Percentiles rank a stretch among this genome's conserved stretches.
These are phyloP conservation scores for Exserohilum rostratum DNA, from an alignment of 2,329 filamentous ascomycete species.

Conservation along the genomic window DNA sequence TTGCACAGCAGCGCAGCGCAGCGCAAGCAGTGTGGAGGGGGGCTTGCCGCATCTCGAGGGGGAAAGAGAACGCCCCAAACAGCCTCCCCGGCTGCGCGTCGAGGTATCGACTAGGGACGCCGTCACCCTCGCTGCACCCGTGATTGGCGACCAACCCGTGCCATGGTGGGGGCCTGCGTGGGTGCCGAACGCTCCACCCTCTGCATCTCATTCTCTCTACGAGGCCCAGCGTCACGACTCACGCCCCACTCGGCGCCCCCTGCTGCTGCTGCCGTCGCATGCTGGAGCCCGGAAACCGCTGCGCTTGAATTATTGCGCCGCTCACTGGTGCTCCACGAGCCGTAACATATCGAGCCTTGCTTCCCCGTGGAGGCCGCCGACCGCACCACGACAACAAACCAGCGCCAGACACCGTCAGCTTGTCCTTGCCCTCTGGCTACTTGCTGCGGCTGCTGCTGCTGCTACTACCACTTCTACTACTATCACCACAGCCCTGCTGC, in stretches of 20 bases:
- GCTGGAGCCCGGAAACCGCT: slow-evolving; percentile 27
- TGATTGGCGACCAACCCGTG: slow-evolving; percentile 17
- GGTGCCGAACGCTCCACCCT: slow-evolving; percentile 23
- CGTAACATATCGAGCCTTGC: slow-evolving; percentile 10
- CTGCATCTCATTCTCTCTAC: slow-evolving; percentile 19
- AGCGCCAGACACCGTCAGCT: too few relatives aligned
- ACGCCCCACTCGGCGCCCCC: slow-evolving; percentile 30
- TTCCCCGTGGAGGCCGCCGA: slow-evolving; percentile 24
- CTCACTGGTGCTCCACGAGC: slow-evolving; percentile 22
- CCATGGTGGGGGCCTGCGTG: slow-evolving; percentile 27
- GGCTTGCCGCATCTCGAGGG: slow-evolving; percentile 7
- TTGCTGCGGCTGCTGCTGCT: neutral
- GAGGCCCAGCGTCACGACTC: slow-evolving; percentile 20
- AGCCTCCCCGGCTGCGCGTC: slow-evolving; percentile 17
- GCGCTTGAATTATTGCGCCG: slow-evolving; percentile 31
- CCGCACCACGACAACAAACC: slow-evolving; percentile 4
- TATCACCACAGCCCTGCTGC: neutral
- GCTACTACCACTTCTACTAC: neutral
- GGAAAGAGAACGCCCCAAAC: slow-evolving; percentile 7
- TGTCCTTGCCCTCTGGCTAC: neutral
- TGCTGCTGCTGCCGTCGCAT: slow-evolving; percentile 32
- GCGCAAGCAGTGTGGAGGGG: slow-evolving; percentile 18
- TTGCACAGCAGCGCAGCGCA: too few relatives aligned
- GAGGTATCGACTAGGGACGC: slow-evolving; percentile 19
- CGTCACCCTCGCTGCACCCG: slow-evolving; percentile 9